Conservation (phyloP, 2,329 filamentous ascomycete genomes). For the Aphanocladium album region DNA sequence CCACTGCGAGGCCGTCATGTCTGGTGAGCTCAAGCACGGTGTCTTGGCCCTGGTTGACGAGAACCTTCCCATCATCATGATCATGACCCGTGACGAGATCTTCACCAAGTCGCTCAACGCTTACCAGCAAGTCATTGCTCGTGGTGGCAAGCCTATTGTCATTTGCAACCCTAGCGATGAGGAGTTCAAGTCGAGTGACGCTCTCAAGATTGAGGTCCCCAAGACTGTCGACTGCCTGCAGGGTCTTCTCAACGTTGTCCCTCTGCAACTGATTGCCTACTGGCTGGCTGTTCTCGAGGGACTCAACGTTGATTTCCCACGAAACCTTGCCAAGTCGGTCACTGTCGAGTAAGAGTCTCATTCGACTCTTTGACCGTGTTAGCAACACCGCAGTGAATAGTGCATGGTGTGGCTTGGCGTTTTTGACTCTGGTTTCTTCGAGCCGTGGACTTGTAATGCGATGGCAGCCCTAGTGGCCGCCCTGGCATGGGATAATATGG, state of each 20-base stretch:
- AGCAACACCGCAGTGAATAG: neutral
- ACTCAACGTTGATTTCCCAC: slow-evolving; percentile 95
- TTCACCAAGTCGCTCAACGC: slow-evolving; percentile 99
- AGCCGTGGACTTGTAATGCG: neutral
- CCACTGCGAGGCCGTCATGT: slow-evolving; percentile 99
- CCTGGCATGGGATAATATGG: neutral
- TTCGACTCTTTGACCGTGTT: neutral
- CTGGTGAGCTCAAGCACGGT: slow-evolving; percentile 98
- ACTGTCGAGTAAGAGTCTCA: slow-evolving; percentile 79
- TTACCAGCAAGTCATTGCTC: slow-evolving; percentile 98
- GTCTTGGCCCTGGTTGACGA: slow-evolving; percentile 96
- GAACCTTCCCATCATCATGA: slow-evolving; percentile 99
- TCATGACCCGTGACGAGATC: slow-evolving; percentile 89
- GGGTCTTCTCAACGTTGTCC: slow-evolving; percentile 95
- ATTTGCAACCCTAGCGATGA: slow-evolving; percentile 90
- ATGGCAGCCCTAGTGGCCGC: neutral
- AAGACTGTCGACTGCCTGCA: slow-evolving; percentile 93
- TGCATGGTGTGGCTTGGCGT: neutral
- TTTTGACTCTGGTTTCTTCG: neutral
- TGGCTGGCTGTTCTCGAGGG: slow-evolving; percentile 96
- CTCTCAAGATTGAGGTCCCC: slow-evolving; percentile 96
- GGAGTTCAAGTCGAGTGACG: slow-evolving; percentile 83
- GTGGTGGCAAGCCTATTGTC: slow-evolving; percentile 92
- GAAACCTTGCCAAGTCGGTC: slow-evolving; percentile 97
- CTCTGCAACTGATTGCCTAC: slow-evolving; percentile 96